Base-by-base conservation (phyloP, 306 rosid species). In the Dicorynia guianensis region DNA sequence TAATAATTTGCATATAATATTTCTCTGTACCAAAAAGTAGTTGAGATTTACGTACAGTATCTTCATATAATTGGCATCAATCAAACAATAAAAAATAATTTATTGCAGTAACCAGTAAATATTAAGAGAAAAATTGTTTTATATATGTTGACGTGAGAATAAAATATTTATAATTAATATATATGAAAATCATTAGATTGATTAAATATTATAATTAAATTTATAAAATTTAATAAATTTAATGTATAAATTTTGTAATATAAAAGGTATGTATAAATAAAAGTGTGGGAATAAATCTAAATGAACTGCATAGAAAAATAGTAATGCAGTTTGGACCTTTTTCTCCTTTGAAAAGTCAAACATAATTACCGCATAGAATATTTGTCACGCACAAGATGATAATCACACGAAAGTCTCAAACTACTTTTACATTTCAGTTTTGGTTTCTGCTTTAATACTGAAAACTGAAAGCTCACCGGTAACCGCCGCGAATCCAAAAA, bases 401-500 rank as follows among this genome's bases (percentile, higher is more conserved):
- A 17, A 46, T 42, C 35, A 55, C 17, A 34, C 30, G 30, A 25
- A 78, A 78, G 46, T 77, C 11, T 56, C 54, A 13, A 18, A 3
- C 33, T 11, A 11, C 15, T 14, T 66, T 69, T 55, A 39, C 8
- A 30, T 20, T 70, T 39, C 73, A 12, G 52, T 48, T 46, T 25
- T 7, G 11, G 9, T 65, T 34, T 68, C 55, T 8, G 5, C 6
- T 30, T 47, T 20, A 6, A 8, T 48, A 3, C 39, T 44, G 19
- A 17, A 57, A 79, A 48, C 38, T 6, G 11, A 58, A 70, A 65
- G 73, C 85, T 83, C 82, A 93, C 97, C 91, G 96, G 97, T 76
- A 93, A 76, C 13, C 77, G 90, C 79, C 83, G 84, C 69, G 85
- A 85, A 74, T 88, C 82, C 54, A 93, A 77, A 76, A 88, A 90